These are phyloP conservation scores for Phanerodontia chrysosporium DNA, from an alignment of 768 basidiomycete genomes.

Conservation along the genomic window DNA sequence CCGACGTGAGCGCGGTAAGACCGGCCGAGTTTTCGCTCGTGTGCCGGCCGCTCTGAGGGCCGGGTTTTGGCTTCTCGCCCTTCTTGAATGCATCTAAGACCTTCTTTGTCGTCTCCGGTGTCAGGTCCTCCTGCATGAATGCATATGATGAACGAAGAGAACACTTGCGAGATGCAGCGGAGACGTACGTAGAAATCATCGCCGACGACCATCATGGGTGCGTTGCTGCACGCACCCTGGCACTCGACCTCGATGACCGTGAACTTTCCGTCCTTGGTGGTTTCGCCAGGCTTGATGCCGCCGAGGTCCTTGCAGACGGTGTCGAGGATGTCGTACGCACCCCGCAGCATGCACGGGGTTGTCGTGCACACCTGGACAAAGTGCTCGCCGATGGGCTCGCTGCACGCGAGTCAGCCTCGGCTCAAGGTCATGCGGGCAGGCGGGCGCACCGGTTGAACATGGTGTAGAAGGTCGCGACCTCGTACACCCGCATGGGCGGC, in stretches of 20 bases:
- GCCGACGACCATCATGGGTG: slow-evolving; percentile 92
- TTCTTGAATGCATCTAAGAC: slow-evolving; percentile 75
- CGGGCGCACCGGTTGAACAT: slow-evolving; percentile 94
- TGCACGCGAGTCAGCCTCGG: slow-evolving; percentile 23
- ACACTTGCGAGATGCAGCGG: background rate
- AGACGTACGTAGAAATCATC: slow-evolving; percentile 91
- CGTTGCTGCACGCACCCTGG: slow-evolving; percentile 97
- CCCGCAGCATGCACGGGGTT: slow-evolving; percentile 94
- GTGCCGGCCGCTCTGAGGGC: slow-evolving; percentile 82
- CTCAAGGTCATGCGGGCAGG: background rate
- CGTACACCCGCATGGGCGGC: slow-evolving; percentile 98
- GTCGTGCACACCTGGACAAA: slow-evolving; percentile 99
- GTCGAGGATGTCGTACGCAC: slow-evolving; percentile 86
- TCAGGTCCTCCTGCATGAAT: slow-evolving; percentile 71
- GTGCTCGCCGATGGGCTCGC: slow-evolving; percentile 89
- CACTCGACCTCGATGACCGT: slow-evolving; percentile 98
- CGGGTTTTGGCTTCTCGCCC: slow-evolving; percentile 87
- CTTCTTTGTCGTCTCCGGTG: slow-evolving; percentile 69
- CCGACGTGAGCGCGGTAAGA: slow-evolving; percentile 70
- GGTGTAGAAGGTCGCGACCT: slow-evolving; percentile 99
- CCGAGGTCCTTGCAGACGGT: slow-evolving; percentile 81
- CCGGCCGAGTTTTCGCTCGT: slow-evolving; percentile 95
- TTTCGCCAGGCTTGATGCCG: slow-evolving; percentile 81
- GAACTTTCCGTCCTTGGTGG: slow-evolving; percentile 95
- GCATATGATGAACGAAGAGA: slow-evolving; percentile 8